Conservation (phyloP, 352 stramenopile genomes). For the Phytophthora pluvialis region DNA sequence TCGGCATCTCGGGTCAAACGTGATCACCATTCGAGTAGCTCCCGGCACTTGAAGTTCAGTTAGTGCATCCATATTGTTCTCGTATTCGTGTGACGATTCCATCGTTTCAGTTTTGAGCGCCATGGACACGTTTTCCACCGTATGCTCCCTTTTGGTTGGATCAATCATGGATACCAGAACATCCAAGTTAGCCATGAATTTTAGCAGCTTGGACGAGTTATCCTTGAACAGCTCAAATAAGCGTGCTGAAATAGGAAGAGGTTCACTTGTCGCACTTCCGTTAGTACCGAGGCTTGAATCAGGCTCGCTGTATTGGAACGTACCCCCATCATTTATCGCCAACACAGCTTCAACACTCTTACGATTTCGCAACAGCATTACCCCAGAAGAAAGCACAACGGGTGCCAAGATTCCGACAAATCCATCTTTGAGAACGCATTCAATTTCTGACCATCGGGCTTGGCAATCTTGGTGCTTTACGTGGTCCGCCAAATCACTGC, state of each 20-base stretch:
- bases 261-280: background rate
- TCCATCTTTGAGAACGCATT: conserved; percentile 36
- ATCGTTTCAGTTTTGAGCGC: conserved; percentile 58
- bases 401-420: conserved; percentile 48
- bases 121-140: conserved; percentile 54
- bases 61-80: conserved; percentile 77
- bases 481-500: conserved; percentile 22
- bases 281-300: background rate
- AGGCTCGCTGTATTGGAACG: background rate
- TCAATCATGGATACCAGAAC: conserved; percentile 40
- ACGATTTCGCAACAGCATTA: conserved; percentile 40
- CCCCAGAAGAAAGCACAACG: conserved; percentile 48
- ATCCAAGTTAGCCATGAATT: conserved; percentile 47
- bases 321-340: background rate
- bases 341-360: conserved; percentile 23
- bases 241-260: background rate
- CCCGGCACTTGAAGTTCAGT: conserved; percentile 78
- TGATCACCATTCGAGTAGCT: conserved; percentile 75
- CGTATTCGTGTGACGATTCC: conserved; percentile 86
- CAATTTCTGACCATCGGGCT: conserved; percentile 25
- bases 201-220: conserved; percentile 37
- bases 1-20: conserved; percentile 78
- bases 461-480: conserved; percentile 16
- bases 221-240: conserved; percentile 31
- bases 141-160: conserved; percentile 32